These are phyloP conservation scores for Aspergillus chevalieri DNA, from an alignment of 2,329 filamentous ascomycete species.

Conservation along the genomic window DNA sequence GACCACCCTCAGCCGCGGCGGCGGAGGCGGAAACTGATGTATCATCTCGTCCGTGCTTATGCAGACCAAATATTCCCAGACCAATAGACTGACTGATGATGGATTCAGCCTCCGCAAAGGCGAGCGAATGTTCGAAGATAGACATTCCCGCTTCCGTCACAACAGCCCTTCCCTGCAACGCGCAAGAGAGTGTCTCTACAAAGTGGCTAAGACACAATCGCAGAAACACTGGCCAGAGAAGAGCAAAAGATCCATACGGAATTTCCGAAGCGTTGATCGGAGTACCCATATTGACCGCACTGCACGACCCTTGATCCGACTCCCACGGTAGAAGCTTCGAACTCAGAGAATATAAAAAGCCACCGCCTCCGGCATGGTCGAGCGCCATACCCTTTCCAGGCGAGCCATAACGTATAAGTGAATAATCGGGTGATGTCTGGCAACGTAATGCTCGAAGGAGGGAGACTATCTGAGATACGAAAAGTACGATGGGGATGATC, in stretches of 20 bases:
- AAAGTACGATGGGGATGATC: slow-evolving; percentile 62
- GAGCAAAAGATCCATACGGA: slow-evolving; percentile 69
- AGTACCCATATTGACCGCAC: slow-evolving; percentile 66
- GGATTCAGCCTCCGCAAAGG: slow-evolving; percentile 91
- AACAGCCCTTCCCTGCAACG: slow-evolving; percentile 73
- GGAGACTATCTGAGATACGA: slow-evolving; percentile 60
- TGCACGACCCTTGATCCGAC: slow-evolving; percentile 67
- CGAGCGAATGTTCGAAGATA: slow-evolving; percentile 89
- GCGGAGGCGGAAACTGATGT: slow-evolving; percentile 31
- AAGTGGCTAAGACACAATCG: slow-evolving; percentile 68
- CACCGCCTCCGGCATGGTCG: slow-evolving; percentile 64
- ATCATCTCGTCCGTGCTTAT: slow-evolving; percentile 43
- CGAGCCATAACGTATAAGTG: slow-evolving; percentile 63
- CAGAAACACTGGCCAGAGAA: slow-evolving; percentile 50
- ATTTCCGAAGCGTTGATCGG: slow-evolving; percentile 46
- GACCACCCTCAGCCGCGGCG: slow-evolving; percentile 11
- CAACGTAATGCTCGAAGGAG: slow-evolving; percentile 84
- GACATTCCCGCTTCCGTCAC: slow-evolving; percentile 92
- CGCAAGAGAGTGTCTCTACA: slow-evolving; percentile 79
- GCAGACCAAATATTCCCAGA: slow-evolving; percentile 57
- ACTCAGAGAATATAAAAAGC: slow-evolving; percentile 65
- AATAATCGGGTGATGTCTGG: slow-evolving; percentile 73
- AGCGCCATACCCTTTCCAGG: slow-evolving; percentile 59
- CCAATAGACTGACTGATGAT: slow-evolving; percentile 75
- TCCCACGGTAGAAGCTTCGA: slow-evolving; percentile 68